These are phyloP conservation scores for Pythium folliculosum DNA, from an alignment of 352 stramenopile species.

Conservation along the genomic window DNA sequence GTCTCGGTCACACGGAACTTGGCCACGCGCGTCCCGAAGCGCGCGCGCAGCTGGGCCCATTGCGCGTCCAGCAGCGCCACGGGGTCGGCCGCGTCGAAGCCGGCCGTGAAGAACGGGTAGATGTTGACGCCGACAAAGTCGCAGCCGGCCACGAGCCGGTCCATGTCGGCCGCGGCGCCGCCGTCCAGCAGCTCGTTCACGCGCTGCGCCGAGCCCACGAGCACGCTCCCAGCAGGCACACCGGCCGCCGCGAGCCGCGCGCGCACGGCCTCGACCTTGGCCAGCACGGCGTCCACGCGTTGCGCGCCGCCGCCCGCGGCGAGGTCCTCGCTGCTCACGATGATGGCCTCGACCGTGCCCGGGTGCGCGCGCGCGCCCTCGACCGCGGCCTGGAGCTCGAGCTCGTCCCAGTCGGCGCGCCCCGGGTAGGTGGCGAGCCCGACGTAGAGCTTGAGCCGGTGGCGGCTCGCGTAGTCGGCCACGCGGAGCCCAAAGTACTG, in stretches of 20 bases:
- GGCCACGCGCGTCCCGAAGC: constrained; percentile 12
- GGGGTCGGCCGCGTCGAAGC: constrained; percentile 24
- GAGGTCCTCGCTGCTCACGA: constrained; percentile 43
- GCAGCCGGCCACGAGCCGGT: constrained; percentile 20
- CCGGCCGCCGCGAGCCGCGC: constrained; percentile 6
- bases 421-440: constrained; percentile 33
- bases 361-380: constrained; percentile 28
- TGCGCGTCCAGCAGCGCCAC: constrained; percentile 19
- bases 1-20: constrained; percentile 38
- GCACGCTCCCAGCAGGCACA: constrained; percentile 10
- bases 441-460: constrained; percentile 35
- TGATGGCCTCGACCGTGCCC: constrained; percentile 32
- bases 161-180: constrained; percentile 4
- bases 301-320: constrained; percentile 12
- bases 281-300: constrained; percentile 25
- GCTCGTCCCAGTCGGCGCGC: constrained; percentile 30
- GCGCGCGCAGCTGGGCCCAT: constrained; percentile 26
- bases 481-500: constrained; percentile 34
- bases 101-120: constrained; percentile 38
- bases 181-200: constrained; percentile 33
- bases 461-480: constrained; percentile 28
- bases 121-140: constrained; percentile 47
- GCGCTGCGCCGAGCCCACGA: constrained; percentile 38
- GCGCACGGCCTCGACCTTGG: constrained; percentile 21
- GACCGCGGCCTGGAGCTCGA: constrained; percentile 33